These are phyloP conservation scores for Hyaloperonospora arabidopsidis DNA, from an alignment of 352 stramenopile genomes.

Conservation along the genomic window DNA sequence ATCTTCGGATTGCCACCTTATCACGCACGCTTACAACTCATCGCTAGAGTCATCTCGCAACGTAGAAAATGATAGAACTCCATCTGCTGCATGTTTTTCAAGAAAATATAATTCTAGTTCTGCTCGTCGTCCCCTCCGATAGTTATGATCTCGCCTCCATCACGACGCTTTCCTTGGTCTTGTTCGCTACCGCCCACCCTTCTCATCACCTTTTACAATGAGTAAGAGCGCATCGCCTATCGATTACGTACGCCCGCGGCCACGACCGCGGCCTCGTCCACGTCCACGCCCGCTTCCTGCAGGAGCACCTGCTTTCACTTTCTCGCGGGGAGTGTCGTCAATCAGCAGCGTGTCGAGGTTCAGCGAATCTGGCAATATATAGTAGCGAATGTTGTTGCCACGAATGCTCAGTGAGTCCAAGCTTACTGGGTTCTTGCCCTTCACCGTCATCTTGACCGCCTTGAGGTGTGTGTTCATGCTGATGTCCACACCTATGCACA, in stretches of 20 bases:
- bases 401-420: slow-evolving; percentile 96
- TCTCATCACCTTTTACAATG: background rate
- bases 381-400: slow-evolving; percentile 97
- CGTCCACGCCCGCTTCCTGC: slow-evolving; percentile 63
- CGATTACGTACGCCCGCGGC: slow-evolving; percentile 43
- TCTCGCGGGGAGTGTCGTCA: slow-evolving; percentile 96
- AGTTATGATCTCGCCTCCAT: slow-evolving; percentile 11
- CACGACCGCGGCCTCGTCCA: slow-evolving; percentile 67
- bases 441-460: slow-evolving; percentile 96
- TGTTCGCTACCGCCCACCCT: slow-evolving; percentile 7
- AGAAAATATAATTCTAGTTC: slow-evolving; percentile 18
- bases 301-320: slow-evolving; percentile 68
- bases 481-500: slow-evolving; percentile 91
- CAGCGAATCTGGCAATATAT: slow-evolving; percentile 91
- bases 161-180: slow-evolving; percentile 6
- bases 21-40: background rate
- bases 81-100: slow-evolving; percentile 16
- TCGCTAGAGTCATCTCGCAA: slow-evolving; percentile 22
- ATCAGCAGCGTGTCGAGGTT: slow-evolving; percentile 99
- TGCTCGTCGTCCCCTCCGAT: slow-evolving; percentile 3
- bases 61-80: slow-evolving; percentile 29
- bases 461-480: slow-evolving; percentile 99
- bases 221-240: slow-evolving; percentile 7
- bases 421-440: slow-evolving; percentile 95
- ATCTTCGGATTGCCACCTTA: too few species aligned